Evolutionary conservation across 495 filamentous ascomycete genomes (phyloP).

Genomic region (Aspergillus diversus): DNA sequence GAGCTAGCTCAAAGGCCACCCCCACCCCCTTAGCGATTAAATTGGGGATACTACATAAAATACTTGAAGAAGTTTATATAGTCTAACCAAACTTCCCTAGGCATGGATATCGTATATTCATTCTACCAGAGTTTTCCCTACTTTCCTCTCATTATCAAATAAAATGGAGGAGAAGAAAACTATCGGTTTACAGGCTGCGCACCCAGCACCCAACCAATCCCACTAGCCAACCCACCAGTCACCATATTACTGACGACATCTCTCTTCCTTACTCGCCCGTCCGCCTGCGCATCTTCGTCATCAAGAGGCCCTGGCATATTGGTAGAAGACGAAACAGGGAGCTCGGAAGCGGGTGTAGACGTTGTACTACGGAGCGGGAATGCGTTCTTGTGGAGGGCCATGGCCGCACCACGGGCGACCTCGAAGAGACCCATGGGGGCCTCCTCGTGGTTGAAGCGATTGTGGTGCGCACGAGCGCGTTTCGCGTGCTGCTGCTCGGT

Average conservation of each 20-base stretch:
- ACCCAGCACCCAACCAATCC: slow-evolving; percentile 84
- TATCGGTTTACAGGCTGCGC: slow-evolving; percentile 59
- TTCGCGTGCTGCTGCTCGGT: slow-evolving; percentile 43
- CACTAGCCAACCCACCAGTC: slow-evolving; percentile 73
- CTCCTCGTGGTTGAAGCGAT: slow-evolving; percentile 60
- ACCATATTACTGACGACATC: slow-evolving; percentile 79
- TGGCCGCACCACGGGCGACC: slow-evolving; percentile 78
- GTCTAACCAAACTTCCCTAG: neutral
- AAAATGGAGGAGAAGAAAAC: slow-evolving; percentile 4
- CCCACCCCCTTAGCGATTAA: neutral
- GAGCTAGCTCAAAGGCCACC: too few species aligned
- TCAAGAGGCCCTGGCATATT: slow-evolving; percentile 20
- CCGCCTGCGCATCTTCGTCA: slow-evolving; percentile 34
- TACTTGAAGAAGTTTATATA: neutral
- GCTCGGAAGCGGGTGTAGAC: slow-evolving; percentile 2
- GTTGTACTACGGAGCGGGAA: slow-evolving; percentile 52
- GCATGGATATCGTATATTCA: neutral
- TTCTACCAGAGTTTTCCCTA: neutral
- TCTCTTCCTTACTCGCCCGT: slow-evolving; percentile 68
- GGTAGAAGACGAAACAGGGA: slow-evolving; percentile 10
- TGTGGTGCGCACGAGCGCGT: slow-evolving; percentile 42
- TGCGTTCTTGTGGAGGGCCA: slow-evolving; percentile 69
- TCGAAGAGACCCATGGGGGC: slow-evolving; percentile 95
- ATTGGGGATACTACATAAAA: neutral
- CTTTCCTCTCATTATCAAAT: neutral